Evolutionary conservation across 2,329 filamentous ascomycete species (phyloP), one percentile per base, ranked within the genome.

Genomic region (Ceratocystis smalleyi): DNA sequence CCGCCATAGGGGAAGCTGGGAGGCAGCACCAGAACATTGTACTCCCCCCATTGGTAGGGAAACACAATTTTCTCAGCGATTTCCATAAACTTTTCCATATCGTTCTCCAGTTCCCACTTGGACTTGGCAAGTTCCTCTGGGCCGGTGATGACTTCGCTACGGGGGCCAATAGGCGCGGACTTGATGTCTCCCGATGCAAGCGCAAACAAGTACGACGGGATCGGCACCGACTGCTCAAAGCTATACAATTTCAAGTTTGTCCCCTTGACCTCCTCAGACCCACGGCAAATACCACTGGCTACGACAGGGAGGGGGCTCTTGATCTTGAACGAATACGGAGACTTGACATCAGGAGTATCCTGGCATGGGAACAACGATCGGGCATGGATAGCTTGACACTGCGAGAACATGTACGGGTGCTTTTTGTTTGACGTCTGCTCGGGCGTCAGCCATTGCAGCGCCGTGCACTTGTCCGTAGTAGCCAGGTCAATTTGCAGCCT

Each of bases 281-380:
- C 74, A 54, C 79, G 75, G 5, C 80, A 76, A 19, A 97, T 80
- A 64, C 94, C 94, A 71, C 90, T 95, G 40, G 92, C 91, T 65
- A 97, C 83, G n/a, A 96, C 91, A 0, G 91, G 90, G 15, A 96
- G 81, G 4, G 87, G 84, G 27, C 91, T 96, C 30, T 85, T 85
- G 71, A 99, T 87, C 71, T 86, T 88, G 78, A 96, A 96, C 68
- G 86, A 85, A 75, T 91, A 91, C 1, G 91, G 95, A n/a, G 89
- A 91, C 78, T 99, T 99, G 70, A 96, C 88, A 73, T 96, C 92
- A 2, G 94, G 94, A 0, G 94, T 97, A 72, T 99, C 94, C 77
- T 97, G 92, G 75, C 92, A 97, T 5, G 94, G 94, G 74, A 97
- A 95, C 67, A 97, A 83, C 59, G 91, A 95, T 67, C 94, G 85